Evolutionary conservation across 139 green algal species (phyloP), one percentile per base, ranked within the genome.

Genomic region (Chlamydomonas schloesseri): DNA sequence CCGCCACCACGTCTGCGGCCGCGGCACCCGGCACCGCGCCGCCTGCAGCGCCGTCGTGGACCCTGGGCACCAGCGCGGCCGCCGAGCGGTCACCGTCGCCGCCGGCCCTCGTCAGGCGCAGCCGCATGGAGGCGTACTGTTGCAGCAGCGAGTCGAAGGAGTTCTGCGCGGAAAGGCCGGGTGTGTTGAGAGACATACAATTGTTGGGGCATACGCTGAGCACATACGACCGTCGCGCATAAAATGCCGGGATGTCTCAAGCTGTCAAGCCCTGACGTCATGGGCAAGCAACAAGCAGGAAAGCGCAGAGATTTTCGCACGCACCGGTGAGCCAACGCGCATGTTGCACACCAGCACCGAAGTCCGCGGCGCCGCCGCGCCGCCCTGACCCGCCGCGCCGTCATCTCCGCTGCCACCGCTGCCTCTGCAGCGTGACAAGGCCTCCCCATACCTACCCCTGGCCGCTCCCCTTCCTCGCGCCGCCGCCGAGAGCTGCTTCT

Each of bases 311-410:
- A n/a, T n/a, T n/a, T n/a, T n/a, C n/a, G n/a, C 55, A 68, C 34
- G 34, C 24, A 17, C 75, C 64, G 71, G 58, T 23, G 50, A 37
- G 75, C 60, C 69, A 13, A 8, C 31, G 18, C 69, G 69, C 29
- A 21, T 42, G 77, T 62, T 83, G 42, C 77, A 83, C 11, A 83
- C 37, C 33, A 83, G 28, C 29, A 83, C 37, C 3, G 58, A 72
- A 3, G 24, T 60, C 1, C 42, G 60, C 28, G 62, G 62, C 62
- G 31, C 21, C 62, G 31, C 21, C 26, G 20, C 17, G 14, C 23
- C 62, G 62, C 62, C 71, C 23, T 23, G 42, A 0, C 34, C 24
- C 26, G 5, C 24, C 26, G 5, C 46, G 9, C 42, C 28, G 14
- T 34, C 55, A 26, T 3, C 75, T 24, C 60, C 6, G 75, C n/a